Conservation (phyloP, 805 yeast genomes). For the Ogataea siamensis region DNA sequence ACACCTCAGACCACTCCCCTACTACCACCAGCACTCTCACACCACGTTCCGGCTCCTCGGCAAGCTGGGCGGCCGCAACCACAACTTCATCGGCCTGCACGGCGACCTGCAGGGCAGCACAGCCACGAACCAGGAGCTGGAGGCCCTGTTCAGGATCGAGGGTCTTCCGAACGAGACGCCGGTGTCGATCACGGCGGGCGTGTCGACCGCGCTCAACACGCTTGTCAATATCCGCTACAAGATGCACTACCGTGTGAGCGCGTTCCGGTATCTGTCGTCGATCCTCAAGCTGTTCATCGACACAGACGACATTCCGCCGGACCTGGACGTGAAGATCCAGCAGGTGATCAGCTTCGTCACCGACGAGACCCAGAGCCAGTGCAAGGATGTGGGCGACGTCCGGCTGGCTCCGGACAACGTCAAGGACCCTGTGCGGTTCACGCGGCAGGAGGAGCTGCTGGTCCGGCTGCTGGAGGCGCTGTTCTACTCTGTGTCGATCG, state of each 20-base stretch:
- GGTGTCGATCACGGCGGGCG: slow-evolving; percentile 79
- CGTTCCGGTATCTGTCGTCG: slow-evolving; percentile 68
- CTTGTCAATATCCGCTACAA: slow-evolving; percentile 65
- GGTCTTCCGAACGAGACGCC: slow-evolving; percentile 64
- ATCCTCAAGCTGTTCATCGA: slow-evolving; percentile 69
- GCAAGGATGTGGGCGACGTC: slow-evolving; percentile 20
- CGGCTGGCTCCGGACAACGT: slow-evolving; percentile 40
- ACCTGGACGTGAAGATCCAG: slow-evolving; percentile 43
- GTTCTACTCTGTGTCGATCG: slow-evolving; percentile 73
- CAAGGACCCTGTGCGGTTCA: slow-evolving; percentile 48
- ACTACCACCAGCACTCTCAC: slow-evolving; percentile 92
- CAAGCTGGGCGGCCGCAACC: slow-evolving; percentile 93
- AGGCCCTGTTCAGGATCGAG: slow-evolving; percentile 66
- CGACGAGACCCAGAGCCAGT: slow-evolving; percentile 27
- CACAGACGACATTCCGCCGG: slow-evolving; percentile 46
- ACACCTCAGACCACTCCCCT: slow-evolving; percentile 87
- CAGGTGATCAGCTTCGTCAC: slow-evolving; percentile 48
- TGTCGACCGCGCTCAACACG: slow-evolving; percentile 72
- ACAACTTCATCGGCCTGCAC: slow-evolving; percentile 78
- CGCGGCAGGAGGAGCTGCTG: slow-evolving; percentile 63
- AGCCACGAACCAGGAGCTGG: slow-evolving; percentile 59
- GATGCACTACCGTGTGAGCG: slow-evolving; percentile 68
- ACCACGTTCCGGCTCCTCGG: slow-evolving; percentile 92
- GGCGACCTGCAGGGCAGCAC: slow-evolving; percentile 56
- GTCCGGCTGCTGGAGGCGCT: slow-evolving; percentile 64